Percentiles rank a stretch among this genome's conserved stretches.
Evolutionary conservation across 139 green algal species (phyloP).

Genomic region (Astrephomene gubernaculifera): DNA sequence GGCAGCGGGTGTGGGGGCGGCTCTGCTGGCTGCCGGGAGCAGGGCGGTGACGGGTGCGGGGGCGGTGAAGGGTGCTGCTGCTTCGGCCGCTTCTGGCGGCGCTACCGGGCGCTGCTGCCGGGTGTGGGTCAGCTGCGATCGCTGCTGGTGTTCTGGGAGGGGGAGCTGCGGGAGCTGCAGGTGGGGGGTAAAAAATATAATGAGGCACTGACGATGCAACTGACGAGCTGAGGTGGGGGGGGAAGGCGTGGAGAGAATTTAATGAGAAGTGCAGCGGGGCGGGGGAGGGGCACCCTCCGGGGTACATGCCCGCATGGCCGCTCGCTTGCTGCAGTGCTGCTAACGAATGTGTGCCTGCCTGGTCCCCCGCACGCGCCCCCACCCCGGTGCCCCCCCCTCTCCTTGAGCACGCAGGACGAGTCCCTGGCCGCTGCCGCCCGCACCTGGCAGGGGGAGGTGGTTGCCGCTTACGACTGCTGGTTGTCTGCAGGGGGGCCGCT

Average conservation of each 20-base stretch:
- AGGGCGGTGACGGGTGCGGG: neutral
- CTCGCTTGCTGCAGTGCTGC: too few species aligned
- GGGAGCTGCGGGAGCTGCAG: constrained; percentile 37
- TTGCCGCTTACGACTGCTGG: neutral
- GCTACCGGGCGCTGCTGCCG: constrained; percentile 38
- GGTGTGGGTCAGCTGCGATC: neutral
- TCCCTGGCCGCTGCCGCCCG: constrained; percentile 4
- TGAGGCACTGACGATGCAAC: too few species aligned
- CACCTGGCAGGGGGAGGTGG: constrained; percentile 19
- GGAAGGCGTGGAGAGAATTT: too few species aligned
- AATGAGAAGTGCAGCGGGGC: too few species aligned
- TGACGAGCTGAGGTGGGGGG: too few species aligned
- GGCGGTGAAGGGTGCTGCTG: neutral
- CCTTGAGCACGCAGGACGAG: constrained; percentile 24
- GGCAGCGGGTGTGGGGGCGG: neutral
- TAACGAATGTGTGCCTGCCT: too few species aligned
- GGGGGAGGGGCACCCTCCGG: too few species aligned
- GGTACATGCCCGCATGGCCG: too few species aligned
- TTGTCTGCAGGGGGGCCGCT: neutral
- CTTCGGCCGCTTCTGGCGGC: constrained; percentile 35
- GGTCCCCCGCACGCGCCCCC: too few species aligned
- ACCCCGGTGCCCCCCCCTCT: too few species aligned
- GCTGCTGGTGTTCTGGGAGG: constrained; percentile 7
- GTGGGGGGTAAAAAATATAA: too few species aligned
- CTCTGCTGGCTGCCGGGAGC: neutral